Conservation (phyloP, 2,329 filamentous ascomycete genomes). For the Claviceps lovelessii region DNA sequence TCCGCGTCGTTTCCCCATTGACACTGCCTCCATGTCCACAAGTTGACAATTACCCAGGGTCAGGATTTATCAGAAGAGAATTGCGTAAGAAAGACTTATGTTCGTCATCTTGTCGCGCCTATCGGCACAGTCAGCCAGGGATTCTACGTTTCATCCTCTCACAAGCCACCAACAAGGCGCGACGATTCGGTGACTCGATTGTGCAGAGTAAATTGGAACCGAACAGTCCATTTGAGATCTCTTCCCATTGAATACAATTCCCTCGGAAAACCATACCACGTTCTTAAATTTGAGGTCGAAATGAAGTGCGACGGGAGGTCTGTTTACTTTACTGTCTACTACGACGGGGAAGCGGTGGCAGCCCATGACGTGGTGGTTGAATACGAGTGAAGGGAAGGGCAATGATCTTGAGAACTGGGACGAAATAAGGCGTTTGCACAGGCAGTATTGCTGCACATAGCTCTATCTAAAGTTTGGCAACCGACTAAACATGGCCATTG, state of each 20-base stretch:
- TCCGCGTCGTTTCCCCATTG: not conserved
- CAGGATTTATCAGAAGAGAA: not conserved
- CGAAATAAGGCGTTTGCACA: not conserved
- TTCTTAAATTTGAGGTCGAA: not conserved
- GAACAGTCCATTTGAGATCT: not conserved
- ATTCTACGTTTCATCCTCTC: not conserved
- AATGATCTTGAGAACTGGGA: not conserved
- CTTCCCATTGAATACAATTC: not conserved
- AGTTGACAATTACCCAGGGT: not conserved
- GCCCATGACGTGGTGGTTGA: not conserved
- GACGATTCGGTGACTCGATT: not conserved
- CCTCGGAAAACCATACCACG: not conserved
- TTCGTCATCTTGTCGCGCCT: not conserved
- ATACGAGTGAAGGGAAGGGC: not conserved
- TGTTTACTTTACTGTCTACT: constrained; percentile 1
- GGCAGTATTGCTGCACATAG: not conserved
- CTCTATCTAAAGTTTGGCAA: not conserved
- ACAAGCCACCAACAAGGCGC: not conserved
- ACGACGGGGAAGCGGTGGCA: not conserved
- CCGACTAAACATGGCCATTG: not conserved
- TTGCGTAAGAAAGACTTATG: not conserved
- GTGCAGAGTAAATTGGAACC: not conserved
- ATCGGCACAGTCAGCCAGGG: not conserved
- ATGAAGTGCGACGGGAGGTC: constrained; percentile 2
- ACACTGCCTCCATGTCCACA: not conserved